A percentile compares a stretch with the other conserved stretches of the same genome.
phyloP scores from a whole-genome alignment of 768 basidiomycete species.

The Auriscalpium orientale region DNA sequence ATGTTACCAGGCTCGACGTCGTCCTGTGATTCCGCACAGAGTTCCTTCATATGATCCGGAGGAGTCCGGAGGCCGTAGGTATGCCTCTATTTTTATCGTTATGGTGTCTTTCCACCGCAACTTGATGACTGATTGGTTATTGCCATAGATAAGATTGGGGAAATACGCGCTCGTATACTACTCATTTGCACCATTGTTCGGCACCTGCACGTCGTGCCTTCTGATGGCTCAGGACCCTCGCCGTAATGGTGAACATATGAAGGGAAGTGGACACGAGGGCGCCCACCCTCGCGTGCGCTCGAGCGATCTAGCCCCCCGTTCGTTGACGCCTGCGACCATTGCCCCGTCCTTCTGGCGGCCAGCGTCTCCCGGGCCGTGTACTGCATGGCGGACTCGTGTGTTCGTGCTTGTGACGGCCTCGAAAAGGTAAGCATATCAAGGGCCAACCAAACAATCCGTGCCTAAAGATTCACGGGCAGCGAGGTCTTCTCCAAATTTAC shows the following conservation, averaged over 20 bases:
- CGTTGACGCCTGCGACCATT: neutral
- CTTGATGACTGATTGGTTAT: neutral
- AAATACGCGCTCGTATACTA: neutral
- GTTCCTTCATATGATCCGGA: too few species aligned
- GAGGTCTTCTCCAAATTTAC: constrained; percentile 8
- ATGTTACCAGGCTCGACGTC: too few species aligned
- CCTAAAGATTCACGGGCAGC: constrained; percentile 11
- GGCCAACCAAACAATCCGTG: constrained; percentile 13
- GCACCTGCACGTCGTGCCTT: constrained; percentile 1
- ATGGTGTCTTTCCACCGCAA: neutral
- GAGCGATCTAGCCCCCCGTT: constrained; percentile 11
- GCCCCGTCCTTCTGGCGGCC: neutral
- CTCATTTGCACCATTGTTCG: neutral
- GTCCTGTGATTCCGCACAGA: too few species aligned
- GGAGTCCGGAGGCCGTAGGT: too few species aligned
- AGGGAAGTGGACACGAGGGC: constrained; percentile 1
- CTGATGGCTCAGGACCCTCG: constrained; percentile 2
- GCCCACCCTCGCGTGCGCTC: neutral
- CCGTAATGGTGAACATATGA: constrained; percentile 9
- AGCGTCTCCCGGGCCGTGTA: neutral
- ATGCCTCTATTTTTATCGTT: neutral
- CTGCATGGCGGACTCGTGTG: neutral
- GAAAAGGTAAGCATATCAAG: constrained; percentile 5
- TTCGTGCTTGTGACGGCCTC: neutral
- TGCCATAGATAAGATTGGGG: neutral